Base-by-base conservation (phyloP, 2,329 filamentous ascomycete genomes). In the Trichoderma sp. region DNA sequence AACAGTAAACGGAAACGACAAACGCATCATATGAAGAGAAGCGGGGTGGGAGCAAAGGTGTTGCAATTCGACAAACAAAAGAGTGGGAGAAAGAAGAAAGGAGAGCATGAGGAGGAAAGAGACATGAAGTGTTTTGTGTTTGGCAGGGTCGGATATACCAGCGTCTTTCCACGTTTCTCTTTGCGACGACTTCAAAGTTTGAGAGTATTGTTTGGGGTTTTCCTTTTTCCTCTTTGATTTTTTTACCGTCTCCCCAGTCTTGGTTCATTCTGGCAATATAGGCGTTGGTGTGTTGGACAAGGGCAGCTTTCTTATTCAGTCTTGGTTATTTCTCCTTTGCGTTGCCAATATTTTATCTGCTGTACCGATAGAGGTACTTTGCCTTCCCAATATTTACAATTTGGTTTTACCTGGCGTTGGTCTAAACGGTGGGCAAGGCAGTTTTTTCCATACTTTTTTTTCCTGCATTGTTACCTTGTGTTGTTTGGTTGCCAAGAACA, bases 1-100 rank as follows among this genome's bases (percentile, higher is more conserved):
- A 79, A 57, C 70, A 80, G 50, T 81, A 72, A 76, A 43, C 15
- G 23, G 13, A 26, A 28, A 15, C 7, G 8, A 13, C 9, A n/a
- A 26, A 39, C 36, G 36, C n/a, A 20, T n/a, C 3, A 9, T 32
- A 20, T 34, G 28, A 26, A 36, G 28, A 34, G 23, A 12, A 32
- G 23, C 7, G 26, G 15, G 20, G 20, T 26, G 30, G 12, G 30
- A 17, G 36, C 15, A 39, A 39, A 15, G 28, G 32, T 50, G 30
- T n/a, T 26, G 47, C 20, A 13, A 34, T n/a, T 4, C 59, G 43
- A n/a, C 13, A n/a, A 55, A 30, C n/a, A 43, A 23, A 63, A 9
- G 9, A 9, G 12, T 8, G 28, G 28, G 26, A 64, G 36, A 34
- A 43, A 12, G 9, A 36, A 7, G 7, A 17, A 26, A 58, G 47